Conservation (phyloP, 768 basidiomycete genomes). For the Tubosaeta sp. region DNA sequence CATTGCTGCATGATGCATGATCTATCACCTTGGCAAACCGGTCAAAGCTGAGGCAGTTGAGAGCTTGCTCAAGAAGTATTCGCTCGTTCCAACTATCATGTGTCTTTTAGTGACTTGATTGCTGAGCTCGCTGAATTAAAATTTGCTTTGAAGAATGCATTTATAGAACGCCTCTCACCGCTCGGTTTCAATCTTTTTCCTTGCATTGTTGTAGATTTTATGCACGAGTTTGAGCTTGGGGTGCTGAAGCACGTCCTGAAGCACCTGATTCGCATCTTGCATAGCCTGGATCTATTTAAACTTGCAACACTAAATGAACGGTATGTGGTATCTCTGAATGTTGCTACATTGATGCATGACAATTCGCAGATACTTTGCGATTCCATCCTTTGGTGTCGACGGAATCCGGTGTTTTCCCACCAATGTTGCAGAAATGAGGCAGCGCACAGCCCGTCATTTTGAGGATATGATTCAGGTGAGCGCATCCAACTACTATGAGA, state of each 20-base stretch:
- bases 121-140: slow-evolving; percentile 19
- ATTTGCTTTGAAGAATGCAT: too few species aligned
- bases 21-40: slow-evolving; percentile 9
- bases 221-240: slow-evolving; percentile 42
- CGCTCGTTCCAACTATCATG: slow-evolving; percentile 13
- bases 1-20: not conserved
- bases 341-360: too few species aligned
- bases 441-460: slow-evolving; percentile 36
- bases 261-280: slow-evolving; percentile 22
- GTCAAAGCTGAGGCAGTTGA: slow-evolving; percentile 11
- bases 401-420: slow-evolving; percentile 34
- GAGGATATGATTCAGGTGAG: slow-evolving; percentile 41
- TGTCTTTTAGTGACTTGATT: not conserved
- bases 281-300: too few species aligned
- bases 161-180: too few species aligned
- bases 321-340: slow-evolving; percentile 10
- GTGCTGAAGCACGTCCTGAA: slow-evolving; percentile 34
- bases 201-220: slow-evolving; percentile 23
- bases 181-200: too few species aligned
- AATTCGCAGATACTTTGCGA: slow-evolving; percentile 11
- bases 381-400: slow-evolving; percentile 19
- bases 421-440: slow-evolving; percentile 35
- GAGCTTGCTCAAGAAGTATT: slow-evolving; percentile 4
- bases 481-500: too few species aligned
- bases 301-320: slow-evolving; percentile 17